Conservation (phyloP, 495 filamentous ascomycete species). For the Cairneyella variabilis region DNA sequence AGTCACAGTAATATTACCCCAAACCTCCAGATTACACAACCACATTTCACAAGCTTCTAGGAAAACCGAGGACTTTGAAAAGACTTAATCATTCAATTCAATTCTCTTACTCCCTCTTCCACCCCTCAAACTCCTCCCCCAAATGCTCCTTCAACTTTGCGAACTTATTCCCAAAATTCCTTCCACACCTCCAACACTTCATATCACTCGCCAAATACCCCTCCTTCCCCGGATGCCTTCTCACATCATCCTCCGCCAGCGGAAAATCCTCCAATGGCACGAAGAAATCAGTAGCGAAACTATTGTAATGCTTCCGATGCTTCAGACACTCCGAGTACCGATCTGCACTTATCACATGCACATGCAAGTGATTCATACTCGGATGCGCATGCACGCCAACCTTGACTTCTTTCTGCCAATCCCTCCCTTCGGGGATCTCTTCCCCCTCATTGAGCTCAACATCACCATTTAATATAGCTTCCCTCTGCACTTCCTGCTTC, state of each 20-base stretch:
- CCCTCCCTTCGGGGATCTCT: constrained; percentile 61
- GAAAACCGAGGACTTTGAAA: too few species aligned
- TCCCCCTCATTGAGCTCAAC: constrained; percentile 33
- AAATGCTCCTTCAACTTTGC: constrained; percentile 74
- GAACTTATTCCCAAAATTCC: constrained; percentile 69
- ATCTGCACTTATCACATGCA: constrained; percentile 81
- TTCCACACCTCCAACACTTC: constrained; percentile 82
- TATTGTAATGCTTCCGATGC: constrained; percentile 88
- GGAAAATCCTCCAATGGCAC: constrained; percentile 80
- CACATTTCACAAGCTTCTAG: too few species aligned
- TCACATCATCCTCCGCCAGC: constrained; percentile 54
- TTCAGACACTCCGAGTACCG: constrained; percentile 65
- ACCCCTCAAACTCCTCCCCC: constrained; percentile 72
- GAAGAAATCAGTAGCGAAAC: constrained; percentile 86
- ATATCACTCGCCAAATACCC: constrained; percentile 60
- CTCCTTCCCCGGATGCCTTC: constrained; percentile 49
- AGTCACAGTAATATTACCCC: too few species aligned
- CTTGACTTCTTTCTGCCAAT: constrained; percentile 75
- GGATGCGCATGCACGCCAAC: constrained; percentile 81
- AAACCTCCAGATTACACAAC: too few species aligned
- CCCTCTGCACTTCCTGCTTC: constrained; percentile 50
- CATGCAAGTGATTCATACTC: constrained; percentile 89
- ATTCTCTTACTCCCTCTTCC: constrained; percentile 73
- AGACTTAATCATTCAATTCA: too few species aligned
- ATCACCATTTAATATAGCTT: constrained; percentile 54